These are phyloP conservation scores for Phytophthora pini DNA, from an alignment of 352 stramenopile species.

Conservation along the genomic window DNA sequence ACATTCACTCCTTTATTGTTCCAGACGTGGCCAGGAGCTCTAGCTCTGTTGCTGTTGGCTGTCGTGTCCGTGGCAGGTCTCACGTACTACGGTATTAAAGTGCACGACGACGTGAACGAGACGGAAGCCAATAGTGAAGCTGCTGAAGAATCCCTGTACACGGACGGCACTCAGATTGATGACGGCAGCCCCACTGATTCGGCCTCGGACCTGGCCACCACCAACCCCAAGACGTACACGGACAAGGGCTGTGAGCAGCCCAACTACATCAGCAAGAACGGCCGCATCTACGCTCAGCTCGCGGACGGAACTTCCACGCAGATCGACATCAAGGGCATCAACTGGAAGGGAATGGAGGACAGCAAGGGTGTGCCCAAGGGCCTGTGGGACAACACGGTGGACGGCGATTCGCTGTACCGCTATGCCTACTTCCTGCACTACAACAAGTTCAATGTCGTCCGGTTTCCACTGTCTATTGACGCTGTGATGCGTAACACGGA, in stretches of 20 bases:
- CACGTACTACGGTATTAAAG: constrained; percentile 80
- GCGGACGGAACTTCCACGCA: constrained; percentile 60
- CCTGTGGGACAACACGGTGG: constrained; percentile 83
- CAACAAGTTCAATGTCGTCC: constrained; percentile 87
- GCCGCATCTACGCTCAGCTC: constrained; percentile 67
- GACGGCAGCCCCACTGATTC: constrained; percentile 59
- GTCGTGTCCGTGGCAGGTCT: constrained; percentile 66
- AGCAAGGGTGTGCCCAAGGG: constrained; percentile 73
- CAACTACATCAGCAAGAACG: constrained; percentile 85
- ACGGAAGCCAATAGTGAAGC: constrained; percentile 56
- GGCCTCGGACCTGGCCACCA: constrained; percentile 56
- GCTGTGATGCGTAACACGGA: constrained; percentile 71
- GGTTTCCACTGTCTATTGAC: constrained; percentile 78
- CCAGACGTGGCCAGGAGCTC: constrained; percentile 80
- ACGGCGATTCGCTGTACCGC: constrained; percentile 82
- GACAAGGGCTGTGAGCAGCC: constrained; percentile 80
- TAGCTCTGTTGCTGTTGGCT: constrained; percentile 67
- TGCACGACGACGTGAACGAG: constrained; percentile 65
- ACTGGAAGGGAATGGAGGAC: constrained; percentile 87
- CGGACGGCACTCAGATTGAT: constrained; percentile 66
- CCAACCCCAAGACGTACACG: constrained; percentile 78
- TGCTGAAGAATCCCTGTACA: constrained; percentile 52
- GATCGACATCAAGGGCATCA: constrained; percentile 87
- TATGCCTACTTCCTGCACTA: constrained; percentile 72
- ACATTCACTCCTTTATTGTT: constrained; percentile 5